A percentile compares a stretch with the other conserved stretches of the same genome.
These are phyloP conservation scores for Croton laevigatus DNA, from an alignment of 441 rosid genomes.

Conservation along the genomic window DNA sequence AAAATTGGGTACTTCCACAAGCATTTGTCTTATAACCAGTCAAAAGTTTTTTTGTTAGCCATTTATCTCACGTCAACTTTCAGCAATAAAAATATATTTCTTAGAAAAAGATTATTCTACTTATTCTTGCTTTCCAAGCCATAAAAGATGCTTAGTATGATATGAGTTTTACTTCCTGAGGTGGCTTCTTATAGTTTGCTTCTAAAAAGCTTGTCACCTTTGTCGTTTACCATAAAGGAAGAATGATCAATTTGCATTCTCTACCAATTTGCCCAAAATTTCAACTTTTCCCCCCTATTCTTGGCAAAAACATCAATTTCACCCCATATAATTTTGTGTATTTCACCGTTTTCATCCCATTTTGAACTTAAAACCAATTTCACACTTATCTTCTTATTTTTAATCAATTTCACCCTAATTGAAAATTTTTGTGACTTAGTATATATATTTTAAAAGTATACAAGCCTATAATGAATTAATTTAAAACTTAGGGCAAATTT, in stretches of 20 bases:
- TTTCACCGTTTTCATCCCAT: no score
- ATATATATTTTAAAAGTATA: no score
- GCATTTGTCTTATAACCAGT: conserved; percentile 9
- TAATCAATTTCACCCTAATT: no score
- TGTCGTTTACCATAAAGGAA: neutral
- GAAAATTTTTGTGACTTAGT: no score
- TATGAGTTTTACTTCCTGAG: neutral
- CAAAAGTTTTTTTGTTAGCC: neutral
- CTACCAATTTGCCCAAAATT: neutral
- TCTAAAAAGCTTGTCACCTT: neutral
- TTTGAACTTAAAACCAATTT: no score
- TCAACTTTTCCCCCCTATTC: neutral
- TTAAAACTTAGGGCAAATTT: no score
- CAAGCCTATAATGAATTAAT: no score
- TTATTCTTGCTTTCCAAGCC: neutral
- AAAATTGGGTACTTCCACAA: conserved; percentile 18
- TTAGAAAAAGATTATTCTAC: neutral
- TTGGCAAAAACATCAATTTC: no score
- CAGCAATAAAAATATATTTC: no score
- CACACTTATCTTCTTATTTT: no score
- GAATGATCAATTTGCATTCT: no score
- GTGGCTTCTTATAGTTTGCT: neutral
- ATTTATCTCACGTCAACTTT: neutral
- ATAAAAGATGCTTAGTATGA: neutral
- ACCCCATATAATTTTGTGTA: no score